Conservation (phyloP, 164 flowering plant species). For the Vitis labrusca region DNA sequence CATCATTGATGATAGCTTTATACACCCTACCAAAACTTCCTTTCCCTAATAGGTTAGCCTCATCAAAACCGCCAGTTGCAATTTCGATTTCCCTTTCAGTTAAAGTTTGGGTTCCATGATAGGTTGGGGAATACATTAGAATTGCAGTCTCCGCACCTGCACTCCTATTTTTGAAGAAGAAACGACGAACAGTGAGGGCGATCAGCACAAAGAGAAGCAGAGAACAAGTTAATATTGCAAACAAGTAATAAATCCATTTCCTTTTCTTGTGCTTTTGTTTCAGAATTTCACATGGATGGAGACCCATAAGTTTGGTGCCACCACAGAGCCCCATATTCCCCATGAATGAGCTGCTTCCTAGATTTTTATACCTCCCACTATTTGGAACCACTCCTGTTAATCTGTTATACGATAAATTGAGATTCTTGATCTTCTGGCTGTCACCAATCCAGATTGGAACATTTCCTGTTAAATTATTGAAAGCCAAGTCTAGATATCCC, state of each 20-base stretch:
- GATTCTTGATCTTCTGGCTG: background rate
- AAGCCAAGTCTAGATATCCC: constrained; percentile 6
- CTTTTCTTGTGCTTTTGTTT: background rate
- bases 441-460: constrained; percentile 3
- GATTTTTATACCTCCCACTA: constrained; percentile 1
- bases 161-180: background rate
- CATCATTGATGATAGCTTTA: constrained; percentile 11
- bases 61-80: constrained; percentile 15
- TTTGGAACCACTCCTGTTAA: constrained; percentile 11
- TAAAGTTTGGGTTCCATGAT: constrained; percentile 3
- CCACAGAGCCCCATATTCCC: constrained; percentile 20
- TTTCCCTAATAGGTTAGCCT: constrained; percentile 14
- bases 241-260: background rate
- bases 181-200: background rate
- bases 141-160: background rate
- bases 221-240: background rate
- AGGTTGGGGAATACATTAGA: background rate
- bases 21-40: constrained; percentile 3
- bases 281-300: constrained; percentile 12
- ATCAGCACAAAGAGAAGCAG: background rate
- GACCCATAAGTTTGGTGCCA: constrained; percentile 9
- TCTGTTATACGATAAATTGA: background rate
- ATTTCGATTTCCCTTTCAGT: constrained; percentile 20
- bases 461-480: background rate
- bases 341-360: constrained; percentile 10